Percentiles rank a stretch among this genome's conserved stretches.
Evolutionary conservation across 208 protist species (phyloP).

Genomic region (Acanthamoeba culbertsoni): DNA sequence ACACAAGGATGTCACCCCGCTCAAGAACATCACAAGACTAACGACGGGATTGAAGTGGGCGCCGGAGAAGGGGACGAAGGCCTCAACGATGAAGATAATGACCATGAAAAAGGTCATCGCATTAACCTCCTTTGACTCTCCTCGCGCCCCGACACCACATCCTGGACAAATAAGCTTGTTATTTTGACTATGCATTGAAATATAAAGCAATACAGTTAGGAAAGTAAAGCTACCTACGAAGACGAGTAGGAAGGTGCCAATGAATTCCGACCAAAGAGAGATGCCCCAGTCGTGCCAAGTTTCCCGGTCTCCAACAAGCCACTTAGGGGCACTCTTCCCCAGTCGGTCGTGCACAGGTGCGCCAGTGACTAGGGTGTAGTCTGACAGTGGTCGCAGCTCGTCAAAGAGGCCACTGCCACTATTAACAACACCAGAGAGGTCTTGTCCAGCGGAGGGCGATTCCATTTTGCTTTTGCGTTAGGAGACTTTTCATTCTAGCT

Average conservation of each 20-base stretch:
- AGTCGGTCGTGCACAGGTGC: too few relatives aligned
- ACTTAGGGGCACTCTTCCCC: too few relatives aligned
- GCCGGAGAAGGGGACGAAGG: not conserved
- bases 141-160: not conserved
- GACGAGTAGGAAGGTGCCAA: not conserved
- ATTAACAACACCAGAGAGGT: too few relatives aligned
- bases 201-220: not conserved
- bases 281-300: slow-evolving; percentile 11
- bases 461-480: too few relatives aligned
- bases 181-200: too few relatives aligned
- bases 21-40: not conserved
- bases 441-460: too few relatives aligned
- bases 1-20: not conserved
- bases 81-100: slow-evolving; percentile 7
- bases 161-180: not conserved
- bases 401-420: too few relatives aligned
- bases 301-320: not conserved
- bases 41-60: not conserved
- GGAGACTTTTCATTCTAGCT: too few relatives aligned
- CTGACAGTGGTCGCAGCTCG: too few relatives aligned
- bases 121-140: not conserved
- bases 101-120: not conserved
- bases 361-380: too few relatives aligned
- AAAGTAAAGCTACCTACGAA: not conserved
- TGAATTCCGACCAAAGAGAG: not conserved